These are phyloP conservation scores for Alternaria sp. DNA, from an alignment of 2,329 filamentous ascomycete genomes.

Conservation along the genomic window DNA sequence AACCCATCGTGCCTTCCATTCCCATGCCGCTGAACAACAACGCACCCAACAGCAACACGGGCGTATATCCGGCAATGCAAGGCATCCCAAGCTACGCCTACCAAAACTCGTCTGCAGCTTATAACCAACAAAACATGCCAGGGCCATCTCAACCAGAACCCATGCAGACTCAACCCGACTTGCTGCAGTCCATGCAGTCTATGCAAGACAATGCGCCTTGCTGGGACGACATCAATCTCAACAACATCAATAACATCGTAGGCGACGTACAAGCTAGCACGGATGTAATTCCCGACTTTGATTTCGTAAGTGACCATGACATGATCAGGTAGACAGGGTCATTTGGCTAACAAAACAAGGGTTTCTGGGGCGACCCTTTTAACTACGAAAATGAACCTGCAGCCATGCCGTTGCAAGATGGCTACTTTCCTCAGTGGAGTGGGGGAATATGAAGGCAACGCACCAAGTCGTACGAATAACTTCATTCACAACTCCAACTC, in stretches of 20 bases:
- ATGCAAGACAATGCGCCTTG: conserved; percentile 24
- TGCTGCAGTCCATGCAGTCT: conserved; percentile 17
- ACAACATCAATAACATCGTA: conserved; percentile 42
- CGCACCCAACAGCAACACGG: conserved; percentile 16
- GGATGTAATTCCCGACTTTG: conserved; percentile 43
- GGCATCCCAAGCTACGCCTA: conserved; percentile 23
- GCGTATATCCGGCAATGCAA: conserved; percentile 21
- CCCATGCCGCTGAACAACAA: conserved; percentile 14
- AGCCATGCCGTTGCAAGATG: conserved; percentile 25
- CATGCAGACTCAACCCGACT: conserved; percentile 6
- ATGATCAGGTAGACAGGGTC: neutral
- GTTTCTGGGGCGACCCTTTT: conserved; percentile 48
- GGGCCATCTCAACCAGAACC: conserved; percentile 10
- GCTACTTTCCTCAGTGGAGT: conserved; percentile 29
- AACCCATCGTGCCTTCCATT: conserved; percentile 1
- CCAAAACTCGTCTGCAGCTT: conserved; percentile 11
- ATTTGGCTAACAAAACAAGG: conserved; percentile 26
- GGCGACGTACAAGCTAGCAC: conserved; percentile 30
- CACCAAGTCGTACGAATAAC: neutral
- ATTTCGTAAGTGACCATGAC: conserved; percentile 38
- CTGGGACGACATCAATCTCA: conserved; percentile 45
- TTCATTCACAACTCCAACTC: neutral
- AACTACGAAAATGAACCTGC: conserved; percentile 40
- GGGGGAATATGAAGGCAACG: conserved; percentile 8
- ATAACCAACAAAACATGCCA: conserved; percentile 2